Base-by-base conservation (phyloP, 257 asterid species). In the Ocimum tenuiflorum region DNA sequence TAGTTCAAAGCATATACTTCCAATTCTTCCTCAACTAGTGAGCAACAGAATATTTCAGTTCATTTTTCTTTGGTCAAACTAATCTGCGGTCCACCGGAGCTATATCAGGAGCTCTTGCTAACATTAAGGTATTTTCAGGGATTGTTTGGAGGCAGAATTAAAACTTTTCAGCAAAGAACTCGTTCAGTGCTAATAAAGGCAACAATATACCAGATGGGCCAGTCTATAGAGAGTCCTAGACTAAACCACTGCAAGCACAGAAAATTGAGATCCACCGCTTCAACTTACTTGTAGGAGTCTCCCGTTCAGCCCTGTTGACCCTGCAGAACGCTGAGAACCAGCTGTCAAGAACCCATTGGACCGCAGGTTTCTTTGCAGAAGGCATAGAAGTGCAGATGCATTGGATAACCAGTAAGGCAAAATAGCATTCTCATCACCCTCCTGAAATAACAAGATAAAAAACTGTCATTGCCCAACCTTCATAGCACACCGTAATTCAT, bases 321-420 rank as follows among this genome's bases (percentile, higher is more conserved):
- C 89, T 12, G 78, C 91, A 68, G 96, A 81, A 66, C 95, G 95
- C 73, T 84, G 96, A 77, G 95, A 77, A 76, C 82, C 79, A 60
- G 91, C 74, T 77, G 81, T 74, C 73, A 86, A 63, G 77, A 90
- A 90, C 68, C 97, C 99, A 81, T 73, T 94, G 48, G 95, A 81
- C 63, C 88, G 91, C 76, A 88, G 80, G 67, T 90, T 90, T 78
- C 88, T 88, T 81, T 94, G 99, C 66, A 94, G 85, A 61, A 94
- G 95, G 75, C 97, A 90, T 46, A 90, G 71, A 82, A 94, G 97
- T 43, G 99, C 97, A 47, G 99, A 90, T 65, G 94, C 80, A 75
- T 88, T 90, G 36, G 99, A 88, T 68, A 94, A 74, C 99, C 99
- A 94, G 75, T 94, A 94, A 59, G 99, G 99, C 71, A 90, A 82